Conservation (phyloP, 805 yeast genomes). For the Candida vaughaniae region DNA sequence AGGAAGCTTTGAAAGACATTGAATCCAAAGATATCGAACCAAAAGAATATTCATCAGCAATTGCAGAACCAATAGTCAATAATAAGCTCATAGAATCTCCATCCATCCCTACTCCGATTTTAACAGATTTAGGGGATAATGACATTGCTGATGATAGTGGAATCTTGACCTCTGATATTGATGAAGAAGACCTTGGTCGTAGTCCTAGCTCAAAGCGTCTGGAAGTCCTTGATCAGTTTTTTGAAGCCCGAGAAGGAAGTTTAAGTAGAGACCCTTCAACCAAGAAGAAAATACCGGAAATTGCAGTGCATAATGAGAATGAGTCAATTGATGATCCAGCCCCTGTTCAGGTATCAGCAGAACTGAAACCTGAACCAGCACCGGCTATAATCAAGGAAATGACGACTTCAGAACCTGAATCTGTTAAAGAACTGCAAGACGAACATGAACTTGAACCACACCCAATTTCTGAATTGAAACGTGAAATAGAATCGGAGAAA, state of each 20-base stretch:
- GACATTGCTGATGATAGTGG: slow-evolving; percentile 9
- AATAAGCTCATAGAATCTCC: not conserved
- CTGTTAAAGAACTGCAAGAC: no score
- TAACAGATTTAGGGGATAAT: slow-evolving; percentile 11
- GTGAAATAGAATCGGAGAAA: no score
- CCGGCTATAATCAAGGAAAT: no score
- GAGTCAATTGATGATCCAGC: no score
- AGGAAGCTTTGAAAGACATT: not conserved
- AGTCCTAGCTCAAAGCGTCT: slow-evolving; percentile 10
- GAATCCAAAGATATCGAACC: not conserved
- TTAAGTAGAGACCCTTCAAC: no score
- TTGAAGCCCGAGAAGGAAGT: slow-evolving; percentile 4
- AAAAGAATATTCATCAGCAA: not conserved
- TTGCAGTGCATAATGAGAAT: not conserved
- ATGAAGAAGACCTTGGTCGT: slow-evolving; percentile 7
- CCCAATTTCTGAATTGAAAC: no score
- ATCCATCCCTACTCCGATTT: slow-evolving; percentile 11
- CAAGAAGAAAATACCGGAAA: not conserved
- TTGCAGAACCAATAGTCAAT: not conserved
- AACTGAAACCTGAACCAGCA: no score
- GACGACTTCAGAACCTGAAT: no score
- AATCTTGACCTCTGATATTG: slow-evolving; percentile 6
- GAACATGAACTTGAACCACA: no score
- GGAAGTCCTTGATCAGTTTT: slow-evolving; percentile 6
- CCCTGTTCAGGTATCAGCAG: no score